Evolutionary conservation across 192 early-diverging fungal species (phyloP), one percentile per base, ranked within the genome.

Genomic region (Coemansia sp.): DNA sequence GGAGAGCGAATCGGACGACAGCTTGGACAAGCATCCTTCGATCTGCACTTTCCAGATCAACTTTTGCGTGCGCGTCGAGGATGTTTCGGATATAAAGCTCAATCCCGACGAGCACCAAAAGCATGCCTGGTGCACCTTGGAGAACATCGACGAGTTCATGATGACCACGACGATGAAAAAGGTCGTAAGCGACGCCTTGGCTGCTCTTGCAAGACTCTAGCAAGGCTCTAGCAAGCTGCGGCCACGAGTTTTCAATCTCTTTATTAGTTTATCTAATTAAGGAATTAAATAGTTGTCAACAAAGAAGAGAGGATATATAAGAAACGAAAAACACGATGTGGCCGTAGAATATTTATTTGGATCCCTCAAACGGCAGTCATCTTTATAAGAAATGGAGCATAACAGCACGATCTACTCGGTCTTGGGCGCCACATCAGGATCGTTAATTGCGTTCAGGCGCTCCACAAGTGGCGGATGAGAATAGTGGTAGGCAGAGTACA

Each of bases 401-500:
- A 39, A 49, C 24, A 39, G 58, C 8, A 3, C 22, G 62, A 47
- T 25, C 19, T 81, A 81, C 25, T 81, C 74, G 5, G 64, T 69
- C 68, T 81, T 81, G n/a, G 78, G 74, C 3, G 78, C 78, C 18
- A 81, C 69, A 35, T 72, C 54, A 0, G 78, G 78, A 52, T 81
- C 71, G 29, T 75, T 82, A 27, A 89, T 58, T 6, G 88, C 88
- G 48, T 84, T 83, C 55, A 93, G 77, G 56, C 96, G 84, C 78
- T 98, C 94, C 6, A 93, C 85, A 24, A 98, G 81, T 36, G 91
- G 92, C 45, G 96, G 96, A 61, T 97, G 95, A 9, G 89, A 91
- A 53, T 93, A 90, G 64, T 97, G 87, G 79, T 88, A 96, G n/a
- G 91, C 90, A 48, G 89, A 91, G 67, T 94, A 95, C 58, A 90